Conservation (phyloP, 306 rosid species). For the Mimosa bimucronata region DNA sequence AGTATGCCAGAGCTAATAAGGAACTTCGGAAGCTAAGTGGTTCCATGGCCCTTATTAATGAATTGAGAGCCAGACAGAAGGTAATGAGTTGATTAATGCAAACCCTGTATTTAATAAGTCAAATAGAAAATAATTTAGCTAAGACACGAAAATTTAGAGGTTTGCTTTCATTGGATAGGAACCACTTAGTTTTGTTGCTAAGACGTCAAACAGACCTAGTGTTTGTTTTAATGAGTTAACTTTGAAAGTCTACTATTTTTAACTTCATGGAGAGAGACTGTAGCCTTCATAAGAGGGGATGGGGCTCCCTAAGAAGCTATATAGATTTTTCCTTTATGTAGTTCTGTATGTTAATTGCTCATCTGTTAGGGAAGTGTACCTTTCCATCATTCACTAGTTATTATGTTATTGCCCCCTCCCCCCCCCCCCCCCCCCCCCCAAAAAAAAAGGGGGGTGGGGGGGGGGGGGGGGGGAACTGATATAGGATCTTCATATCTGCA, state of each 20-base stretch:
- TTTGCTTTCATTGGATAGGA: constrained; percentile 2
- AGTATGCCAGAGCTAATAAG: constrained; percentile 83
- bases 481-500: constrained; percentile 35
- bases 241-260: constrained; percentile 3
- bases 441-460: too few species aligned
- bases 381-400: constrained; percentile 27
- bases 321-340: neutral
- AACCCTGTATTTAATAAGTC: neutral
- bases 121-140: neutral
- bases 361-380: neutral
- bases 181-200: neutral
- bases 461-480: too few species aligned
- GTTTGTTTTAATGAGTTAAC: constrained; percentile 8
- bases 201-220: neutral
- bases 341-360: neutral
- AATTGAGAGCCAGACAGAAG: constrained; percentile 78
- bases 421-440: too few species aligned
- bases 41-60: constrained; percentile 65
- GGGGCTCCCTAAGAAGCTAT: neutral
- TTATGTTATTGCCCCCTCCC: neutral
- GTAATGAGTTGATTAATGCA: constrained; percentile 40
- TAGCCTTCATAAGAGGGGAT: neutral
- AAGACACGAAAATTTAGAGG: neutral
- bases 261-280: constrained; percentile 7
- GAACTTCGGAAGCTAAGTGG: constrained; percentile 80